These are phyloP conservation scores for Plasmodium knowlesi DNA, from an alignment of 169 alveolate genomes.

Conservation along the genomic window DNA sequence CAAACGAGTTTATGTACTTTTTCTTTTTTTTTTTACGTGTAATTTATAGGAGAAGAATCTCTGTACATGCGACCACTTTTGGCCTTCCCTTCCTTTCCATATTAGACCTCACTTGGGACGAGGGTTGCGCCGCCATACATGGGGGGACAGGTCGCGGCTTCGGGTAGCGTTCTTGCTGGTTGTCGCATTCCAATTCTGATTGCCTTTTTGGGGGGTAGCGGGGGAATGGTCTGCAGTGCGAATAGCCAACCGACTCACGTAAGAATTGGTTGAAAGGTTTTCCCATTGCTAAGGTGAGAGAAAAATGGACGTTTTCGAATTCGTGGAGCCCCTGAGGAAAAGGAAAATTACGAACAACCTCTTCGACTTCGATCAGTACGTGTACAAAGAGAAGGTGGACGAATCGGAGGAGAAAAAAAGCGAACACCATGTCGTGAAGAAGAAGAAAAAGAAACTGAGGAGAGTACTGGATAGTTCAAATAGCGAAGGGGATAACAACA, in stretches of 20 bases:
- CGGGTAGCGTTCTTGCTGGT: background rate
- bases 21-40: background rate
- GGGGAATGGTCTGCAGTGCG: background rate
- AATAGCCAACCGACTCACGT: background rate
- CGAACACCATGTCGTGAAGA: constrained; percentile 14
- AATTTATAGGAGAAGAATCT: background rate
- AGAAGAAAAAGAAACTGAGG: constrained; percentile 51
- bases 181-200: background rate
- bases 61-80: background rate
- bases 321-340: constrained; percentile 59
- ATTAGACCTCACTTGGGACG: background rate
- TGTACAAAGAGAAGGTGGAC: constrained; percentile 38
- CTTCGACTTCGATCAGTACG: constrained; percentile 53
- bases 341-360: constrained; percentile 44
- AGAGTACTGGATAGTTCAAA: constrained; percentile 55
- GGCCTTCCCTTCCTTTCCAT: background rate
- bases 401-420: constrained; percentile 27
- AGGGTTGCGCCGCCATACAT: background rate
- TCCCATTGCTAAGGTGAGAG: background rate
- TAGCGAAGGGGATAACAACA: constrained; percentile 21
- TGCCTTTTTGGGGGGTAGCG: background rate
- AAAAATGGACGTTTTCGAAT: constrained; percentile 67
- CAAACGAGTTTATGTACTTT: background rate
- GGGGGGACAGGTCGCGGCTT: background rate
- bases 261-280: too few relatives aligned